These are phyloP conservation scores for Salvia rosmarinus DNA, from an alignment of 257 asterid species.

Conservation along the genomic window DNA sequence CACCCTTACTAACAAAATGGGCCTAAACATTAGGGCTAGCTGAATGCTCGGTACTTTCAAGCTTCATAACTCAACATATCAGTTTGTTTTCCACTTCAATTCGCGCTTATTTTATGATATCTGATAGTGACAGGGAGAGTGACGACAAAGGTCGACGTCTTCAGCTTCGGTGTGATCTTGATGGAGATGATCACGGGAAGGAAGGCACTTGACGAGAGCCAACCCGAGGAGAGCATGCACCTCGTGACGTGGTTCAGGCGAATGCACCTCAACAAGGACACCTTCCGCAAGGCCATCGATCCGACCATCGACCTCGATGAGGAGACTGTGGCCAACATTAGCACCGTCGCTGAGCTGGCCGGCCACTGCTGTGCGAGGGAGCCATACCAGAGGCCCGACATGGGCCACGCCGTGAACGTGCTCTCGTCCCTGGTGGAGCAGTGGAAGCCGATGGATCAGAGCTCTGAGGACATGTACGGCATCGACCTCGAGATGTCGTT, in stretches of 20 bases:
- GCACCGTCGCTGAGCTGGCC: constrained; percentile 89
- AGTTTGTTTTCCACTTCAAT: too few relatives aligned
- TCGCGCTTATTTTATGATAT: background rate
- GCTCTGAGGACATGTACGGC: constrained; percentile 67
- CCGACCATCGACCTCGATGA: constrained; percentile 73
- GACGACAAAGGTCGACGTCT: constrained; percentile 89
- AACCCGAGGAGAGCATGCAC: constrained; percentile 94
- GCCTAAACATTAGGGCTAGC: too few relatives aligned
- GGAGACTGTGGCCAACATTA: constrained; percentile 69
- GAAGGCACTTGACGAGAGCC: constrained; percentile 90
- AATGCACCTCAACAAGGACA: constrained; percentile 78
- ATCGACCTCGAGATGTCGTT: constrained; percentile 90
- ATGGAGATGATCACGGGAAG: constrained; percentile 94
- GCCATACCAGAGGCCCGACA: constrained; percentile 89
- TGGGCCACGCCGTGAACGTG: constrained; percentile 92
- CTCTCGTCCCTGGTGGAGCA: constrained; percentile 86
- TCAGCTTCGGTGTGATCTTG: constrained; percentile 91
- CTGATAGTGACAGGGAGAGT: constrained; percentile 88
- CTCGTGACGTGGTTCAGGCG: constrained; percentile 94
- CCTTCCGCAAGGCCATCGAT: constrained; percentile 84
- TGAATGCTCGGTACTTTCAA: too few relatives aligned
- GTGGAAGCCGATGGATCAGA: constrained; percentile 79
- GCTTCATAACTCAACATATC: too few relatives aligned
- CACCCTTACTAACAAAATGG: too few relatives aligned
- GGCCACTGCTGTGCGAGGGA: constrained; percentile 92